These are phyloP conservation scores for Cercis canadensis DNA, from an alignment of 306 rosid species.

Conservation along the genomic window DNA sequence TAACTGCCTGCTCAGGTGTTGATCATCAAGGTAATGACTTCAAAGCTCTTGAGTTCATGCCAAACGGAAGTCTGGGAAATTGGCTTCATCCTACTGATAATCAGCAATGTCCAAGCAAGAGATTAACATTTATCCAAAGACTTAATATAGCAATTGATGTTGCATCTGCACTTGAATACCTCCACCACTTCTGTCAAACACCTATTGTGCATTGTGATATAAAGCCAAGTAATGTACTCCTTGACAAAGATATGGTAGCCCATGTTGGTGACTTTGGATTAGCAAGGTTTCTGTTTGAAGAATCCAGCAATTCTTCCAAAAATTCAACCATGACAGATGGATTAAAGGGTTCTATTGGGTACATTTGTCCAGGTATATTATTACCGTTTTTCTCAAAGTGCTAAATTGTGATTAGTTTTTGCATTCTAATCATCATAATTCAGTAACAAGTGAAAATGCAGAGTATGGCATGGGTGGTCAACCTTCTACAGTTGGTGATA, in stretches of 20 bases:
- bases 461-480: background rate
- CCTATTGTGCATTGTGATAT: too few species aligned
- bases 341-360: slow-evolving; percentile 48
- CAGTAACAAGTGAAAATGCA: too few species aligned
- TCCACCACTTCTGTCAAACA: too few species aligned
- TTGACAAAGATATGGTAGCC: slow-evolving; percentile 40
- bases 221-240: too few species aligned
- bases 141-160: too few species aligned
- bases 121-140: too few species aligned
- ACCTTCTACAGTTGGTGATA: background rate
- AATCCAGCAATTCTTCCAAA: background rate
- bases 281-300: slow-evolving; percentile 42
- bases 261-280: slow-evolving; percentile 49
- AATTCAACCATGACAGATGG: slow-evolving; percentile 4
- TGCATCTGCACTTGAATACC: too few species aligned
- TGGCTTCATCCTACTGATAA: too few species aligned
- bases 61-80: slow-evolving; percentile 41
- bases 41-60: slow-evolving; percentile 39
- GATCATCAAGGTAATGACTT: slow-evolving; percentile 52
- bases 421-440: too few species aligned
- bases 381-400: too few species aligned
- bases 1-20: slow-evolving; percentile 39
- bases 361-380: slow-evolving; percentile 40
- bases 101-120: too few species aligned
- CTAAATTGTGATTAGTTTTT: too few species aligned